phyloP scores from a whole-genome alignment of 306 rosid species.

The Phaseolus lunatus region DNA sequence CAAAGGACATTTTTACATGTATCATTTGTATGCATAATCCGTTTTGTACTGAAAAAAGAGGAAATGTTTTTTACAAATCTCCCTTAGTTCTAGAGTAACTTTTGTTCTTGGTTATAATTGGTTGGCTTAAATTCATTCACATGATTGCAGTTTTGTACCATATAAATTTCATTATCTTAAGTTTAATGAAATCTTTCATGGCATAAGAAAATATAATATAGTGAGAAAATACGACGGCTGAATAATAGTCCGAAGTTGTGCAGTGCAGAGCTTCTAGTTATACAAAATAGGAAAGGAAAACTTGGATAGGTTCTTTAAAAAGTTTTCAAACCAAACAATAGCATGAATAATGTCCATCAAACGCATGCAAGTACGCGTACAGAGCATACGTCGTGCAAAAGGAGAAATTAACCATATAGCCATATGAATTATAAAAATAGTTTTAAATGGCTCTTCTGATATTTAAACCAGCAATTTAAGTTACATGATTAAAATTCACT shows the following conservation, averaged over 20 bases:
- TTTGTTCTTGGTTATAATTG: background rate
- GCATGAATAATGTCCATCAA: background rate
- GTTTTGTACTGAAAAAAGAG: background rate
- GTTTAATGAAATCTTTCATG: background rate
- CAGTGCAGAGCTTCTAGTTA: slow-evolving; percentile 15
- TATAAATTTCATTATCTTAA: background rate
- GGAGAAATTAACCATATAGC: background rate
- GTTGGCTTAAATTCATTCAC: background rate
- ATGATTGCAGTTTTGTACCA: background rate
- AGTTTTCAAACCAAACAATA: background rate
- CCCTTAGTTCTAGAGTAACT: background rate
- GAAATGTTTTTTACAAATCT: background rate
- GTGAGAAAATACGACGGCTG: background rate
- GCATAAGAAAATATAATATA: background rate
- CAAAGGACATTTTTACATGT: background rate
- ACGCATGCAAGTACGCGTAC: background rate
- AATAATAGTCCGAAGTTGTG: background rate
- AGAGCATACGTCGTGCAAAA: background rate
- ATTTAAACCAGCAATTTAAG: background rate
- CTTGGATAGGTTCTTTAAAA: background rate
- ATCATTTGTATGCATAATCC: background rate
- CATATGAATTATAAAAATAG: background rate
- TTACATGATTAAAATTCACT: background rate
- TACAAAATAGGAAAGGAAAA: background rate
- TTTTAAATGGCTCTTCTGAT: background rate